phyloP scores from a whole-genome alignment of 1,284 basidiomycete species.

The Tilletia setariae region DNA sequence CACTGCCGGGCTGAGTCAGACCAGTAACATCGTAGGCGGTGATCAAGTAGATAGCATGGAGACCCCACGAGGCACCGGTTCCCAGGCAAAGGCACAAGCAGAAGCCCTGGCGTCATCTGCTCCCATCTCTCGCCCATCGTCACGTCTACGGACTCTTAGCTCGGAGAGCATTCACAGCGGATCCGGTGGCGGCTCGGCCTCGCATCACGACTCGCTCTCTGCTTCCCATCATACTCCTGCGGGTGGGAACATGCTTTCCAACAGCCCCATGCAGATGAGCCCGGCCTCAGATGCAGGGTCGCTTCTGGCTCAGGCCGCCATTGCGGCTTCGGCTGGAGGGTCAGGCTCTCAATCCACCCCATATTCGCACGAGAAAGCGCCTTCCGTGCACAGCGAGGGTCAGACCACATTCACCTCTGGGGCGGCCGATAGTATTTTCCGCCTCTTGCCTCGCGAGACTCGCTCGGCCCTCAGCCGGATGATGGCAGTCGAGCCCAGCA shows the following conservation, averaged over 20 bases:
- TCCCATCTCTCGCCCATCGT: background rate
- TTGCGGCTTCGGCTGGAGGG: background rate
- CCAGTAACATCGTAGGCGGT: too few relatives aligned
- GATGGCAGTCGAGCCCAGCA: slow-evolving; percentile 83
- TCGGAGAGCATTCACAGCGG: background rate
- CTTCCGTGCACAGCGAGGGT: slow-evolving; percentile 25
- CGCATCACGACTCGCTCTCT: background rate
- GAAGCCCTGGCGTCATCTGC: too few relatives aligned
- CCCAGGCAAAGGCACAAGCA: background rate
- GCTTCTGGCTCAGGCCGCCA: background rate
- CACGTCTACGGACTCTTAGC: background rate
- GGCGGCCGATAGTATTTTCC: slow-evolving; percentile 94
- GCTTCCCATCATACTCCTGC: background rate
- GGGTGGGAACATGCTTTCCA: background rate
- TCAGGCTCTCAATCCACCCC: slow-evolving; percentile 19
- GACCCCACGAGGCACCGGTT: too few relatives aligned
- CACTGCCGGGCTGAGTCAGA: too few relatives aligned
- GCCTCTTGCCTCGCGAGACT: slow-evolving; percentile 85
- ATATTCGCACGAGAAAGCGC: slow-evolving; percentile 23
- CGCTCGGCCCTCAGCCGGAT: slow-evolving; percentile 77
- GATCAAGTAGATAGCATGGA: too few relatives aligned
- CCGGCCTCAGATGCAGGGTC: slow-evolving; percentile 3
- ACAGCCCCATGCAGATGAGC: slow-evolving; percentile 2
- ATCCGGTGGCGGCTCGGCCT: background rate
- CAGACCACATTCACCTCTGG: slow-evolving; percentile 72